Base-by-base conservation (phyloP, 73 alveolate species). In the Paramecium tetraurelia region DNA sequence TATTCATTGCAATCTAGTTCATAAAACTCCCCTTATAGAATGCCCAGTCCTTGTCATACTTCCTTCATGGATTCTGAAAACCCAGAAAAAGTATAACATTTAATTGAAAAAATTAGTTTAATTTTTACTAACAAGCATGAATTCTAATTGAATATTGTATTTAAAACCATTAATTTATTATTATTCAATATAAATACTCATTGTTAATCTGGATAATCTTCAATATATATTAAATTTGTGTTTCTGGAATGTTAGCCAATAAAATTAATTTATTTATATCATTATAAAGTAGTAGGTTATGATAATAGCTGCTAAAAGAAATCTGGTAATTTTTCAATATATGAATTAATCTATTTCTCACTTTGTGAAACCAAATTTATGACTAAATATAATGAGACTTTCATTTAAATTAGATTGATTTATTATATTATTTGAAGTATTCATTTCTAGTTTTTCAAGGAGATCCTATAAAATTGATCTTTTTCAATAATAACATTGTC, bases 21-120 rank as follows among this genome's bases (percentile, higher is more conserved):
- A 33, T 12, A 75, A 75, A 40, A 44, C 40, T 75, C 87, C 4
- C 87, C 87, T 35, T 75, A 75, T 75, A 75, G 87, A 75, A 40
- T 75, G 6, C 11, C 87, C 16, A 75, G 48, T 75, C 48, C 36
- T 12, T 14, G 16, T 14, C 87, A 75, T 75, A 31, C 87, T 21
- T 75, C 87, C 5, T 31, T 68, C 18, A 75, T 8, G 12, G 87
- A 71, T 18, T 71, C 86, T 24, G 33, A 71, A 71, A 71, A 20
- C 10, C 38, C 48, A 40, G 87, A 11, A 29, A 18, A 36, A 33
- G 59, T 12, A 36, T 9, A 31, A 22, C 4, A 31, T 68, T 68
- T 68, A 31, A 24, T 27, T 31, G 7, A 14, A 2, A 12, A 68
- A 9, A 14, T 3, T 27, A 68, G 50, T 68, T 68, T 33, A 68